Conservation (phyloP, 2,329 filamentous ascomycete species). For the Thelonectria discophora region DNA sequence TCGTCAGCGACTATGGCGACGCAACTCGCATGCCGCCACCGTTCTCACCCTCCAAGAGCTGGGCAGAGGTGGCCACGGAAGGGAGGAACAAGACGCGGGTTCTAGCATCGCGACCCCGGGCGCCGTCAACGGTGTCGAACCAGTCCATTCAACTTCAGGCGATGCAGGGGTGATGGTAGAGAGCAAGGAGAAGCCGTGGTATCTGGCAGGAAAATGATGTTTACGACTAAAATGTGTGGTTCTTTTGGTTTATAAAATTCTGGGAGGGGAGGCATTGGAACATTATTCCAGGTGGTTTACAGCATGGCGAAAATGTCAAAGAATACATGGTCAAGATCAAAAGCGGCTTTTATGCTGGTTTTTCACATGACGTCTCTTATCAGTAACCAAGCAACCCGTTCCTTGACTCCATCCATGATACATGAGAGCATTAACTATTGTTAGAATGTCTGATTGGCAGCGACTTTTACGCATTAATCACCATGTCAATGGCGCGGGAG, state of each 20-base stretch:
- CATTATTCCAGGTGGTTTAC: constrained; percentile 18
- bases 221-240: constrained; percentile 5
- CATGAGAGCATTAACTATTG: constrained; percentile 4
- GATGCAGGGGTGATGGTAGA: constrained; percentile 9
- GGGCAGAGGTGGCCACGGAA: constrained; percentile 52
- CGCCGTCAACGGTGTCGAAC: constrained; percentile 32
- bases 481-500: background rate
- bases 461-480: background rate
- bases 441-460: background rate
- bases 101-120: constrained; percentile 28
- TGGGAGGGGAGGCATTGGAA: constrained; percentile 5
- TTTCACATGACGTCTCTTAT: constrained; percentile 11
- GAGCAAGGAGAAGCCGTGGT: background rate
- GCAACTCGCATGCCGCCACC: constrained; percentile 45
- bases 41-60: constrained; percentile 49
- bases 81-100: constrained; percentile 29
- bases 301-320: constrained; percentile 6
- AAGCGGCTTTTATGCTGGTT: background rate
- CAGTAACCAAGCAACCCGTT: background rate
- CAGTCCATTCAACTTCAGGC: constrained; percentile 13
- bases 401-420: background rate
- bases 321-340: constrained; percentile 6
- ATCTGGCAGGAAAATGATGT: background rate
- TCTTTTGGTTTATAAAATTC: background rate
- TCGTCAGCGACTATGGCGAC: constrained; percentile 32